These are phyloP conservation scores for Pseudopithomyces chartarum DNA, from an alignment of 2,329 filamentous ascomycete species.

Conservation along the genomic window DNA sequence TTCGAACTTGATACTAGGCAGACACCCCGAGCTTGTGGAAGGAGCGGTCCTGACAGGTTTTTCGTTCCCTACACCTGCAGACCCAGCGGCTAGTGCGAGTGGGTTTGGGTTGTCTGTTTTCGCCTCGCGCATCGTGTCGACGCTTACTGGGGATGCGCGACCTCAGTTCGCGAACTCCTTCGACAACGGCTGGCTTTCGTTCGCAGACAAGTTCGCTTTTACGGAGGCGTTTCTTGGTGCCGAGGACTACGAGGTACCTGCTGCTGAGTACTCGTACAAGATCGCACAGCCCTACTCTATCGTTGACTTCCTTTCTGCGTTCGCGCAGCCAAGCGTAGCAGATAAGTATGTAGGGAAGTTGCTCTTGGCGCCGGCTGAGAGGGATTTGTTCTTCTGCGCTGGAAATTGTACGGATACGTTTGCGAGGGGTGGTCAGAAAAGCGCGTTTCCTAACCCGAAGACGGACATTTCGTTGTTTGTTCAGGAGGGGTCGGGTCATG, in stretches of 20 bases:
- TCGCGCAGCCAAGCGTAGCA: neutral
- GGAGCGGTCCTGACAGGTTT: neutral
- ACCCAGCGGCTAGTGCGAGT: neutral
- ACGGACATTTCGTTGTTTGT: neutral
- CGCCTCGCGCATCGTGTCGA: neutral
- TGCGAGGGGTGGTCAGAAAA: neutral
- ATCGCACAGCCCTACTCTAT: constrained; percentile 2
- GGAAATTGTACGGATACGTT: neutral
- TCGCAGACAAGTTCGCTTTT: constrained; percentile 1
- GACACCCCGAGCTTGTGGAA: neutral
- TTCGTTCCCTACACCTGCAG: neutral
- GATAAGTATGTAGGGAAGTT: constrained; percentile 1
- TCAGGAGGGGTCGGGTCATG: neutral
- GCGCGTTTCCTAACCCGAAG: neutral
- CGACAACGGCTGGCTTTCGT: neutral
- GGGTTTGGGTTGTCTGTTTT: neutral
- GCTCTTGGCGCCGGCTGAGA: neutral
- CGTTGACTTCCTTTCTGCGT: neutral
- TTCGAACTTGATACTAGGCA: neutral
- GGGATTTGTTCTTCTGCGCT: neutral
- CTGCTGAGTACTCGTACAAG: neutral
- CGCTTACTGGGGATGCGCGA: neutral
- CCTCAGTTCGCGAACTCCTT: neutral
- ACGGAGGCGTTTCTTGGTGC: neutral
- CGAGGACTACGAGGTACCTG: neutral